phyloP scores from a whole-genome alignment of 2,329 filamentous ascomycete genomes.

The Fusarium algeriense region DNA sequence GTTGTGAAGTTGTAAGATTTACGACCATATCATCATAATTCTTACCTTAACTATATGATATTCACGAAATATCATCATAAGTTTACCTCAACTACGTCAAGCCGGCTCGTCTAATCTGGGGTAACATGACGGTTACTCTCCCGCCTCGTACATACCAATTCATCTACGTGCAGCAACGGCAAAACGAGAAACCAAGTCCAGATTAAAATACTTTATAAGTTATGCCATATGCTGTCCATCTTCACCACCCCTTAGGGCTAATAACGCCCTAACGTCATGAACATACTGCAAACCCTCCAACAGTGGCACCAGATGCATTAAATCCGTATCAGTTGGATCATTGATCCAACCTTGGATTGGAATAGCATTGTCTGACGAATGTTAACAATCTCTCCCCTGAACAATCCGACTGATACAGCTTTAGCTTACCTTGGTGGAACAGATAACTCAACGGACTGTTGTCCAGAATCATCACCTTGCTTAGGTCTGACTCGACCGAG shows the following conservation, averaged over 20 bases:
- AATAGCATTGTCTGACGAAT: conserved; percentile 87
- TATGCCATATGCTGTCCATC: conserved; percentile 70
- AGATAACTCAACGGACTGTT: conserved; percentile 98
- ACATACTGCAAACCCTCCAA: conserved; percentile 96
- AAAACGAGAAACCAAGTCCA: conserved; percentile 24
- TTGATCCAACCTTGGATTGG: conserved; percentile 99
- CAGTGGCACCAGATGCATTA: conserved; percentile 91
- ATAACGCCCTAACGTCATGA: conserved; percentile 90
- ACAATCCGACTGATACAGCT: background rate
- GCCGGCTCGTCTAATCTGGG: background rate
- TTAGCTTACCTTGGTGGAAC: conserved; percentile 87
- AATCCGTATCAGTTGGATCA: conserved; percentile 95
- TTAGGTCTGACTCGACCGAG: conserved; percentile 94
- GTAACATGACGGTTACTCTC: conserved; percentile 12
- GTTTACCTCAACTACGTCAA: background rate
- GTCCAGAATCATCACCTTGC: conserved; percentile 98
- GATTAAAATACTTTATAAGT: conserved; percentile 31
- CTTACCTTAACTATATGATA: background rate
- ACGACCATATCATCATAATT: background rate
- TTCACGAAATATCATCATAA: background rate
- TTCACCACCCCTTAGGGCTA: conserved; percentile 90
- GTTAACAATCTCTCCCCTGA: conserved; percentile 13
- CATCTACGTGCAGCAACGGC: conserved; percentile 23
- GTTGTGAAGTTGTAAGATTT: background rate
- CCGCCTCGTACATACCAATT: conserved; percentile 23